Base-by-base conservation (phyloP, 345 rosid species). In the Eucalyptus curtisii region DNA sequence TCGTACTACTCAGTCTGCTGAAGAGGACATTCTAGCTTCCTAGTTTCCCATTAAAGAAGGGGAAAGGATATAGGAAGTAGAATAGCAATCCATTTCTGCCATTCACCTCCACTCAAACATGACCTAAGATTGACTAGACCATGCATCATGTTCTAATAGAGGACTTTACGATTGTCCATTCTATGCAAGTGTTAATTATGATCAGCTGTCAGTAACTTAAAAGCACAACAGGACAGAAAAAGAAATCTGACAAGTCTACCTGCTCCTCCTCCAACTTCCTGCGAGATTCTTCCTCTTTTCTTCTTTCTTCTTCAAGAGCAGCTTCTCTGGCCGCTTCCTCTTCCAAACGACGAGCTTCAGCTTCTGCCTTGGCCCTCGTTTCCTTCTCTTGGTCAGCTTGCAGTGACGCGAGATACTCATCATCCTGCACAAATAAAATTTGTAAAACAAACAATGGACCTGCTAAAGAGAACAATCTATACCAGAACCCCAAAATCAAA, bases 301-400 rank as follows among this genome's bases (percentile, higher is more conserved):
- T 88, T 91, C 91, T 92, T 92, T 95, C 96, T 94, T 95, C 97
- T 90, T 94, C 98, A 64, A 95, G 90, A 89, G 97, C 96, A 88
- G 98, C 97, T 93, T 90, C 88, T 92, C 92, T 96, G 85, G 97
- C 96, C 50, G 92, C 95, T 93, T 93, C 99, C 93, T 95, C 97
- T 90, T 94, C 92, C 45, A 95, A 76, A 87, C 87, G 99, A 88
- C 92, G 95, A 90, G 96, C 96, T 92, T 97, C 97, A 59, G 99
- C 99, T 90, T 96, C 99, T 92, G 93, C 95, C 85, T 94, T 89
- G 71, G 97, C 97, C 91, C 93, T 95, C 93, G 95, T 86, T 92
- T 97, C 99, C 90, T 96, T 97, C 91, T 98, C 99, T 92, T 95
- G 92, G 92, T 98, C 99, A 90, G 99, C 99, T 93, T 97, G 98